Percentiles rank a stretch among this genome's conserved stretches.
phyloP scores from a whole-genome alignment of 1,139 yeast genomes.

The Scheffersomyces lignicola region DNA sequence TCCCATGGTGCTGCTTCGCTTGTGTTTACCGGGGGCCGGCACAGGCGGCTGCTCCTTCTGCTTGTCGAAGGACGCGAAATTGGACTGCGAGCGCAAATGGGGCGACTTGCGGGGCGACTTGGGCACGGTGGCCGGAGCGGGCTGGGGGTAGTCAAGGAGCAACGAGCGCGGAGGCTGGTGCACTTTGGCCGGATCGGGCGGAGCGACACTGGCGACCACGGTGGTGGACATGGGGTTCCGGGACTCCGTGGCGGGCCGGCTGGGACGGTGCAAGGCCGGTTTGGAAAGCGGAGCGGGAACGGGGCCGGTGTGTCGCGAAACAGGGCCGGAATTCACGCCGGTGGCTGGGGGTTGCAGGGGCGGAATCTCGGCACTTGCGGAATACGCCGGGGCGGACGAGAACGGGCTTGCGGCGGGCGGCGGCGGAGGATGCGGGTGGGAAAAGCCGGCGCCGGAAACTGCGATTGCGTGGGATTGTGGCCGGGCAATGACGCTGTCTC shows the following conservation, averaged over 20 bases:
- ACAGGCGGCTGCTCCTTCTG: slow-evolving; percentile 8
- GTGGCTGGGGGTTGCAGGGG: not conserved
- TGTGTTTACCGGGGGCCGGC: slow-evolving; percentile 15
- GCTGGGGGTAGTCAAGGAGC: slow-evolving; percentile 1
- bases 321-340: not conserved
- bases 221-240: too few species aligned
- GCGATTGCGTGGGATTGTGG: too few species aligned
- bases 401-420: not conserved
- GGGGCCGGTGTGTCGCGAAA: too few species aligned
- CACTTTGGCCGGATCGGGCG: not conserved
- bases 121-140: slow-evolving; percentile 7
- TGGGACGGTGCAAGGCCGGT: slow-evolving; percentile 5
- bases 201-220: not conserved
- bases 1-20: slow-evolving; percentile 25
- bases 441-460: too few species aligned
- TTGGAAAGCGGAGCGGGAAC: slow-evolving; percentile 2
- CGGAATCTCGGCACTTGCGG: not conserved
- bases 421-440: slow-evolving; percentile 1
- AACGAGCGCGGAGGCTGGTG: slow-evolving; percentile 1
- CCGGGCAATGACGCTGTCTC: too few species aligned
- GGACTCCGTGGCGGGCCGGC: not conserved
- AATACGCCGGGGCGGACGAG: not conserved
- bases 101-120: slow-evolving; percentile 24
- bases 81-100: slow-evolving; percentile 30
- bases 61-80: slow-evolving; percentile 21